phyloP scores from a whole-genome alignment of 306 rosid species.

The Alnus glutinosa region DNA sequence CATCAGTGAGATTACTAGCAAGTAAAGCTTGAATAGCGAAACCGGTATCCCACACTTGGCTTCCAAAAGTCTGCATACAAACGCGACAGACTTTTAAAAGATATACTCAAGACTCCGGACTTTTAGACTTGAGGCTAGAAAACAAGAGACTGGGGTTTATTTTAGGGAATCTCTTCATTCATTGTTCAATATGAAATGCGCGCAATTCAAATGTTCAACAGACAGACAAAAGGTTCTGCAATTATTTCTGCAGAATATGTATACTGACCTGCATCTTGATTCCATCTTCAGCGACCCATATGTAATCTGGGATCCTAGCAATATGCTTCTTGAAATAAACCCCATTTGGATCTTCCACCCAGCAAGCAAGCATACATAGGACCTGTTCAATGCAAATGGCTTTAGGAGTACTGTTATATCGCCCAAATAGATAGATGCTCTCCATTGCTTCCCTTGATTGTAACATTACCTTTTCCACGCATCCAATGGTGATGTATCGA shows the following conservation, averaged over 20 bases:
- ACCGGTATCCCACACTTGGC: no score
- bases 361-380: conserved; percentile 73
- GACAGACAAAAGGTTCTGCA: neutral
- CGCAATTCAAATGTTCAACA: neutral
- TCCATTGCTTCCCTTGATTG: neutral
- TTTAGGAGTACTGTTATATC: neutral
- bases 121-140: neutral
- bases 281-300: conserved; percentile 83
- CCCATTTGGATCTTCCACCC: conserved; percentile 77
- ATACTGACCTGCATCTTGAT: conserved; percentile 60
- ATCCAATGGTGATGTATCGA: no score
- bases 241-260: neutral
- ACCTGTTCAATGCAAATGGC: conserved; percentile 30
- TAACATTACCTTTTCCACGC: no score
- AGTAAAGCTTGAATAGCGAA: no score
- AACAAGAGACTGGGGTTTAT: neutral
- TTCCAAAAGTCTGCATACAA: no score
- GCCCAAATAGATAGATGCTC: neutral
- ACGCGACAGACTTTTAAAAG: neutral
- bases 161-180: neutral
- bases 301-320: conserved; percentile 62
- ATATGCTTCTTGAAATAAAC: conserved; percentile 68
- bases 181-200: neutral
- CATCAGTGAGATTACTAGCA: conserved; percentile 27
- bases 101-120: no score